Evolutionary conservation across 495 filamentous ascomycete genomes (phyloP).

Genomic region (Extremus antarcticus): DNA sequence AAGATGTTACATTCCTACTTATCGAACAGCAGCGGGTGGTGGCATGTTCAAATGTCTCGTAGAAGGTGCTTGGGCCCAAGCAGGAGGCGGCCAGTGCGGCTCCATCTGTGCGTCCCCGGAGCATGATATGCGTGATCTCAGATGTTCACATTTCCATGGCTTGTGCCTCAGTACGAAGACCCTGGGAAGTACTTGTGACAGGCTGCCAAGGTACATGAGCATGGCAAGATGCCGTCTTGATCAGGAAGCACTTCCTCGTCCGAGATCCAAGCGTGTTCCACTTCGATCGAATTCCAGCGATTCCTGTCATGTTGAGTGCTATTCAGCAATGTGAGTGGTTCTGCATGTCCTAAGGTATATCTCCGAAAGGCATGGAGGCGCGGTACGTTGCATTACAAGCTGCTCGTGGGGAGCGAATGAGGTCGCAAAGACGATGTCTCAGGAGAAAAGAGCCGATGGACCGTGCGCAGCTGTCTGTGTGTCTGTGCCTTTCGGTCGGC

Average conservation of each 20-base stretch:
- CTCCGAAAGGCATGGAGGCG: not conserved
- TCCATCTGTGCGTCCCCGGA: not conserved
- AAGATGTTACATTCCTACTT: not conserved
- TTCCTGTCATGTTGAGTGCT: not conserved
- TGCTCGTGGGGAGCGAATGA: not conserved
- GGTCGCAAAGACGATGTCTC: not conserved
- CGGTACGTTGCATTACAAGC: conserved; percentile 1
- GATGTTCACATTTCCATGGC: not conserved
- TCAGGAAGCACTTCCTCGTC: not conserved
- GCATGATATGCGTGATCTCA: not conserved
- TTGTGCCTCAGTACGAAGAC: not conserved
- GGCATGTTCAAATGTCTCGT: not conserved
- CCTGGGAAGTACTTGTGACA: conserved; percentile 1
- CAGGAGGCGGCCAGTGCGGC: not conserved
- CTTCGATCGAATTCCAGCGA: not conserved
- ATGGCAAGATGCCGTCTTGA: not conserved
- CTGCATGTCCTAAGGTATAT: not conserved
- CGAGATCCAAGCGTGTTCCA: not conserved
- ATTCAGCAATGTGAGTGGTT: not conserved
- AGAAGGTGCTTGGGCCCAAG: not conserved
- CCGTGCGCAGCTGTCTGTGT: no score
- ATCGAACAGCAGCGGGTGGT: not conserved
- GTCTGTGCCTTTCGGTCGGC: no score
- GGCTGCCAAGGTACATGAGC: not conserved
- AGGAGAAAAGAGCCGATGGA: not conserved